Base-by-base conservation (phyloP, 768 basidiomycete genomes). In the Paxillus ammoniavirescens region DNA sequence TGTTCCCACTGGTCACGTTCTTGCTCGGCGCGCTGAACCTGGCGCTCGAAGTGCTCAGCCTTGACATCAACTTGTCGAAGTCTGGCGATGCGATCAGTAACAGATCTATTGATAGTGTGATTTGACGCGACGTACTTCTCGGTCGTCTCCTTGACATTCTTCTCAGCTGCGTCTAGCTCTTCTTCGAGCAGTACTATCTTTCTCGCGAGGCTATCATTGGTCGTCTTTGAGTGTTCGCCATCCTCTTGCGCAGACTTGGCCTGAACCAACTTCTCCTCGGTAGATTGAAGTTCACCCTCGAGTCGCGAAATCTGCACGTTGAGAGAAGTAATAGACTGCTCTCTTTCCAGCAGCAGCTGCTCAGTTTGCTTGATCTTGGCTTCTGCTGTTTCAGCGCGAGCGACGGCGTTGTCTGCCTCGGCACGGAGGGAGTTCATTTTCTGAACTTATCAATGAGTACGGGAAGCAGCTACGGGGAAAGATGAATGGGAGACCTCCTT, bases 1-100 rank as follows among this genome's bases (percentile, higher is more conserved):
- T 87, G 83, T 83, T 97, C 95, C 91, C 90, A 93, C 38, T 69
- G 64, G 69, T 98, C 96, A 47, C 95, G 86, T 72, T 99, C 97
- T 66, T 90, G 84, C 69, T 98, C 95, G 45, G 83, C 77, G 42
- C 90, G 82, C 60, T 84, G 78, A 17, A 97, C 86, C 68, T 95
- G 91, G 46, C 94, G 84, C 74, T 98, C 96, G 68, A 92, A 97
- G 75, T 98, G 93, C 72, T 99, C 97, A 9, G 96, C 96, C 77
- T 98, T 99, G 73, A 98, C 89, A 68, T 99, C 97, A 53, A 96
- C 93, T 67, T 96, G 92, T 57, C 96, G 81, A 63, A 99, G 80
- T 72, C 96, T 98, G 62, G 41, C 28, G 26, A 15, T 50, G 51
- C 52, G 55, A 61, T 65, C 54, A 65, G 60, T 14, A 35, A 53